Conservation (phyloP, 371 early-diverging fungal genomes). For the Mortierella sp. region DNA sequence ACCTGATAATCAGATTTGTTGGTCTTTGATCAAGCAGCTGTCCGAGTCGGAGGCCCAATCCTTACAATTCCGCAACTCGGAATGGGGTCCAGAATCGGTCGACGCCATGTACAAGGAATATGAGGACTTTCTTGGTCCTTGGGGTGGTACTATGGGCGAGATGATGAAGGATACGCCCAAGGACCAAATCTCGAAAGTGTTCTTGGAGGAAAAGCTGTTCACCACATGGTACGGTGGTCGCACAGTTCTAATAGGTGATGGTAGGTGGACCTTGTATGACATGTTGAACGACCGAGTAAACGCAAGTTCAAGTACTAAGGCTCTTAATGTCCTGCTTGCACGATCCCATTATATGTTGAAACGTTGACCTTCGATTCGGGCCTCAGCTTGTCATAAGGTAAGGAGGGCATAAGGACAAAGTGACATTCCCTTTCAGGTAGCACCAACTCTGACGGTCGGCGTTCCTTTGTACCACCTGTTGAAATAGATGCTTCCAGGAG, state of each 20-base stretch:
- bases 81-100: constrained; percentile 20
- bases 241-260: constrained; percentile 21
- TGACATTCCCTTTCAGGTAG: too few species aligned
- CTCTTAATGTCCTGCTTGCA: too few species aligned
- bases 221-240: constrained; percentile 13
- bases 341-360: too few species aligned
- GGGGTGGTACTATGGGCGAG: constrained; percentile 16
- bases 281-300: too few species aligned
- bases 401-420: too few species aligned
- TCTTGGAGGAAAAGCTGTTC: constrained; percentile 21
- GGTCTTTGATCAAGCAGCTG: constrained; percentile 7
- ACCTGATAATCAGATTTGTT: constrained; percentile 3
- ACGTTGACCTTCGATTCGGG: too few species aligned
- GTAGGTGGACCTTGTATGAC: constrained; percentile 5
- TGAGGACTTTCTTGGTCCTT: neutral
- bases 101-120: constrained; percentile 9
- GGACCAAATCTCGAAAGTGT: constrained; percentile 11
- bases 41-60: too few species aligned
- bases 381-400: constrained; percentile 10
- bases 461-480: too few species aligned
- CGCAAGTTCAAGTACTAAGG: too few species aligned
- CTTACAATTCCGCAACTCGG: neutral
- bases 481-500: too few species aligned
- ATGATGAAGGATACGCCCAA: constrained; percentile 15
- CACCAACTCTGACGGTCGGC: too few species aligned